Percentiles rank a stretch among this genome's conserved stretches.
Evolutionary conservation across 805 yeast species (phyloP).

Genomic region (Candida chauliodis): DNA sequence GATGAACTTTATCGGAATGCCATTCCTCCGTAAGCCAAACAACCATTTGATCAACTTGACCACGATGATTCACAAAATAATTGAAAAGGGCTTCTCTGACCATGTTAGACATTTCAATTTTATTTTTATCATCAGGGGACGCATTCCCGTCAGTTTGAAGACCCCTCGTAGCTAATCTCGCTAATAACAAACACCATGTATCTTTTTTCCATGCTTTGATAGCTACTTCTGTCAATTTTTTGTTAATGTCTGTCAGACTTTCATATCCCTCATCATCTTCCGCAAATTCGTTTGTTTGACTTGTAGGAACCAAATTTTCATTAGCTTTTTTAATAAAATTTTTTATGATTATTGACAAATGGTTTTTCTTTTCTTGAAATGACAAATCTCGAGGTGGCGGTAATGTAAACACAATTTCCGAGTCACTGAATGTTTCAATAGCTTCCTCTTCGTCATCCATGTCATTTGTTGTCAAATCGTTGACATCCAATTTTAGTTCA

Average conservation of each 20-base stretch:
- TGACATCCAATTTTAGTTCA: slow-evolving; percentile 8
- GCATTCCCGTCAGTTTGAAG: slow-evolving; percentile 28
- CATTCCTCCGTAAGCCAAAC: slow-evolving; percentile 97
- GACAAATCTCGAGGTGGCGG: slow-evolving; percentile 57
- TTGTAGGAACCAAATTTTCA: slow-evolving; percentile 7
- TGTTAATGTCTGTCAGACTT: slow-evolving; percentile 13
- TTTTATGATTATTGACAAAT: slow-evolving; percentile 53
- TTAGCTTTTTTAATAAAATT: slow-evolving; percentile 53
- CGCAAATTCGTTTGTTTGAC: slow-evolving; percentile 13
- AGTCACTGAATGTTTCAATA: slow-evolving; percentile 31
- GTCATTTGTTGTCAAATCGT: slow-evolving; percentile 8
- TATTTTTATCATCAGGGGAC: slow-evolving; percentile 21
- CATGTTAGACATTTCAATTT: slow-evolving; percentile 49
- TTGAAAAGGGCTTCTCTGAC: slow-evolving; percentile 70
- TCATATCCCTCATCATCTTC: slow-evolving; percentile 16
- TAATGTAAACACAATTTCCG: slow-evolving; percentile 45
- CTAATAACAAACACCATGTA: slow-evolving; percentile 73
- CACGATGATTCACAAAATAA: slow-evolving; percentile 68
- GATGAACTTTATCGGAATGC: slow-evolving; percentile 55
- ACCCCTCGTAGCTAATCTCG: slow-evolving; percentile 83
- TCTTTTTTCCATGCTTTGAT: slow-evolving; percentile 52
- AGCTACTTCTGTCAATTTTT: slow-evolving; percentile 57
- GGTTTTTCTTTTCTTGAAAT: slow-evolving; percentile 53
- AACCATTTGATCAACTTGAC: slow-evolving; percentile 68
- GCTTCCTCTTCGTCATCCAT: slow-evolving; percentile 26